These are phyloP conservation scores for Boletus pseudopeckii DNA, from an alignment of 768 basidiomycete species.

Conservation along the genomic window DNA sequence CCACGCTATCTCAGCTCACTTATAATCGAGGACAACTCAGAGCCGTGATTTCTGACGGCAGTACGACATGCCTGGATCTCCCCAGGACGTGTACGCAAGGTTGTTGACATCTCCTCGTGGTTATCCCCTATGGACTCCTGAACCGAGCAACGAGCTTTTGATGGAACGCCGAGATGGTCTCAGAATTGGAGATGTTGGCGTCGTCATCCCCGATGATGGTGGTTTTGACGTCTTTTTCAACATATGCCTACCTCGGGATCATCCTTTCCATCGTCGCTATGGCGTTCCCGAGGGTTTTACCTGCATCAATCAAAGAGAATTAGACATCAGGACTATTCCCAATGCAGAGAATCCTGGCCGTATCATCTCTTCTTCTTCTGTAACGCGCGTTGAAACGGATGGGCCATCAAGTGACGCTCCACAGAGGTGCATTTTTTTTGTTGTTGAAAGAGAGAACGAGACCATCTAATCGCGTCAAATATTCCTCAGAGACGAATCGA, in stretches of 20 bases:
- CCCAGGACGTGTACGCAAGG: constrained; percentile 13
- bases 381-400: background rate
- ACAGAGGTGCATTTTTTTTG: background rate
- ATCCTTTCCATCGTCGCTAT: constrained; percentile 12
- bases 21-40: background rate
- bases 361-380: background rate
- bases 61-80: background rate
- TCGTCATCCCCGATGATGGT: constrained; percentile 28
- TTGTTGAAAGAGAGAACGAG: background rate
- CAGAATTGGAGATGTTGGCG: constrained; percentile 30
- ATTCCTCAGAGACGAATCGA: background rate
- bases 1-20: background rate
- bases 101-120: constrained; percentile 19
- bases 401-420: background rate
- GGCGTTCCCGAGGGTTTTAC: constrained; percentile 27
- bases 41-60: background rate
- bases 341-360: background rate
- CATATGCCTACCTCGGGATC: constrained; percentile 29
- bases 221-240: constrained; percentile 36
- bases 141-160: constrained; percentile 24
- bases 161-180: constrained; percentile 24
- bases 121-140: constrained; percentile 31
- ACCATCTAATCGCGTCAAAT: background rate
- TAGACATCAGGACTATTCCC: constrained; percentile 7
- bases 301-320: constrained; percentile 8